A percentile compares a stretch with the other conserved stretches of the same genome.
Evolutionary conservation across 345 rosid species (phyloP).

Genomic region (Psidium friedrichsthalianum): DNA sequence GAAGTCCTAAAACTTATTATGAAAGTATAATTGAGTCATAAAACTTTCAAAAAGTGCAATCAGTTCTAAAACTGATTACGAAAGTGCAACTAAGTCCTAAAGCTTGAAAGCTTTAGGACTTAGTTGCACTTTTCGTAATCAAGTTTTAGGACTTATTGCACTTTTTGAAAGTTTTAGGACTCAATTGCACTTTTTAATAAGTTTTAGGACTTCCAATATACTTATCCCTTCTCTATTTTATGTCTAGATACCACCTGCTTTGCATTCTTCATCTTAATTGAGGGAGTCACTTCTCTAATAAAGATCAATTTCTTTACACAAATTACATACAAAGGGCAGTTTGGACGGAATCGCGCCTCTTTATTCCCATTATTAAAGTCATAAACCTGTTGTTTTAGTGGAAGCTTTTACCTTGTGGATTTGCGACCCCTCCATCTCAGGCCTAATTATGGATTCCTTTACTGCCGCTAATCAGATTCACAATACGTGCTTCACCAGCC

Average conservation of each 20-base stretch:
- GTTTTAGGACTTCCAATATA: too few relatives aligned
- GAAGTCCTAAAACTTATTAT: too few relatives aligned
- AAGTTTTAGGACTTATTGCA: too few relatives aligned
- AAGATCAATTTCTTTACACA: background rate
- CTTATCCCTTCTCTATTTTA: background rate
- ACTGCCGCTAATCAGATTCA: background rate
- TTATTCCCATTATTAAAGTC: background rate
- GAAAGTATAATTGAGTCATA: too few relatives aligned
- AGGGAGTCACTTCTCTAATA: background rate
- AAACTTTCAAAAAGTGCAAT: too few relatives aligned
- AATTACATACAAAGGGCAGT: background rate
- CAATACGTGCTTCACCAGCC: background rate
- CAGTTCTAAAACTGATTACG: too few relatives aligned
- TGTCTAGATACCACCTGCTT: background rate
- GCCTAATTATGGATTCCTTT: background rate
- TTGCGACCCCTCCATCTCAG: background rate
- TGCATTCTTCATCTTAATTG: background rate
- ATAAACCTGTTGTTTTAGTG: background rate
- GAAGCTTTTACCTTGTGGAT: background rate
- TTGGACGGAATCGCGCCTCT: background rate
- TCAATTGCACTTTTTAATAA: too few relatives aligned
- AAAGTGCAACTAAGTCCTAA: too few relatives aligned
- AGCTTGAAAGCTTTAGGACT: too few relatives aligned
- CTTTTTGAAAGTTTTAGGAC: too few relatives aligned
- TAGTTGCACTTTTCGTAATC: too few relatives aligned